Percentiles rank a stretch among this genome's conserved stretches.
phyloP scores from a whole-genome alignment of 176 grass and related monocot species.

The Triticum aestivum region IWGSC_CS_RefSeq_v2.1 NC_057799.1:249155300-249155799 shows the following conservation, averaged over 20 bases:
- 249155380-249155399: slow-evolving; percentile 93
- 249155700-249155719: slow-evolving; percentile 87
- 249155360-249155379: slow-evolving; percentile 82
- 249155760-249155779: slow-evolving; percentile 56
- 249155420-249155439: slow-evolving; percentile 34
- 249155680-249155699: slow-evolving; percentile 89
- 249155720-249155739: slow-evolving; percentile 64
- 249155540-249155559: not conserved
- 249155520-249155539: slow-evolving; percentile 25
- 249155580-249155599: not conserved
- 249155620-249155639: slow-evolving; percentile 66
- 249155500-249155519: slow-evolving; percentile 14
- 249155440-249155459: slow-evolving; percentile 27
- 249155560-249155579: slow-evolving; percentile 22
- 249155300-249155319: slow-evolving; percentile 79
- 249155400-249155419: slow-evolving; percentile 71
- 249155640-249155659: slow-evolving; percentile 92
- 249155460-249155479: not conserved
- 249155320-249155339: slow-evolving; percentile 48
- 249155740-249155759: slow-evolving; percentile 71
- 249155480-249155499: not conserved
- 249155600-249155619: slow-evolving; percentile 23
- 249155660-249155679: slow-evolving; percentile 83
- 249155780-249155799: slow-evolving; percentile 82
- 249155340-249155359: slow-evolving; percentile 39